Conservation (phyloP, 192 early-diverging fungal species). For the Piromyces finnis region DNA sequence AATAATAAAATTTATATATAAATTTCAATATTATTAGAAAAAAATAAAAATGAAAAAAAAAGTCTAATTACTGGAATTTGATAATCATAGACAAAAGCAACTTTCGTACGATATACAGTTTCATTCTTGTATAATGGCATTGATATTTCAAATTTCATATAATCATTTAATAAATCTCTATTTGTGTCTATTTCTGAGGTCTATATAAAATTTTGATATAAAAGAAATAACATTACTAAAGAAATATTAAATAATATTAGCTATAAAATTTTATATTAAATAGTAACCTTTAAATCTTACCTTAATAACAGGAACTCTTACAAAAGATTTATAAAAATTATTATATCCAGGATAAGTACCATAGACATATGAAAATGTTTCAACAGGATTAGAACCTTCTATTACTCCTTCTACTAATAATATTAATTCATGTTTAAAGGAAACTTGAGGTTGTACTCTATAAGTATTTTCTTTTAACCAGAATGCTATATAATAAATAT, state of each 20-base stretch:
- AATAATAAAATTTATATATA: too few relatives aligned
- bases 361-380: not conserved
- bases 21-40: too few relatives aligned
- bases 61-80: not conserved
- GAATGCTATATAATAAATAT: not conserved
- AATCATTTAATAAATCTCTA: not conserved
- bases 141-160: not conserved
- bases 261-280: too few relatives aligned
- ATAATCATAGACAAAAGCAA: not conserved
- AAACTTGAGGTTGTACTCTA: not conserved
- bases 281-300: not conserved
- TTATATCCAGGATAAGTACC: not conserved
- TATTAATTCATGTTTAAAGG: not conserved
- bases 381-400: not conserved
- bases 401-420: not conserved
- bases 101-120: not conserved
- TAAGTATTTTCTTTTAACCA: not conserved
- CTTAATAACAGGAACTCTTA: not conserved
- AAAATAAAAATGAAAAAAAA: too few relatives aligned
- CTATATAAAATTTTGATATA: too few relatives aligned
- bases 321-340: not conserved
- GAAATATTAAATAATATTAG: too few relatives aligned
- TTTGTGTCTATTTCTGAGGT: not conserved
- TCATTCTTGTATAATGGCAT: not conserved
- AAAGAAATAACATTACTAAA: too few relatives aligned